Evolutionary conservation across 192 early-diverging fungal genomes (phyloP).

Genomic region (Allomyces macrogynus): DNA sequence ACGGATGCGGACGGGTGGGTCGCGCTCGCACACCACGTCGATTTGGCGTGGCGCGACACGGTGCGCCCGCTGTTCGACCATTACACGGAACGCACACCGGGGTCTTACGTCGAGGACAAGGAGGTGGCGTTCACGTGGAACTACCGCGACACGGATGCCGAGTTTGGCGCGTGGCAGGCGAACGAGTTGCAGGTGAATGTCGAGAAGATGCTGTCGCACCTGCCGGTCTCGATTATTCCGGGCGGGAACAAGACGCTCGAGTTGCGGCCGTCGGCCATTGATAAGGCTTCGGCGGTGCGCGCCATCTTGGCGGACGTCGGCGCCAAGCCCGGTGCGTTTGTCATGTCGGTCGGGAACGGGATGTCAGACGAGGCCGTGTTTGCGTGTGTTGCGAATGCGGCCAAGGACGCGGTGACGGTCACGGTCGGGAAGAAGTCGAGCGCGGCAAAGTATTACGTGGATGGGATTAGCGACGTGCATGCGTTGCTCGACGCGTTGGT

Average conservation of each 20-base stretch:
- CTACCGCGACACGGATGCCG: conserved; percentile 82
- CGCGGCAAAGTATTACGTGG: conserved; percentile 71
- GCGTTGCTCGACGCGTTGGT: conserved; percentile 17
- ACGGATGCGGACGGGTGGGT: conserved; percentile 55
- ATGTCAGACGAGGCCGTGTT: conserved; percentile 94
- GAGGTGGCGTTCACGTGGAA: conserved; percentile 98
- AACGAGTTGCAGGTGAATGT: conserved; percentile 93
- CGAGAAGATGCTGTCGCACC: conserved; percentile 80
- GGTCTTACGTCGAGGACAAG: conserved; percentile 95
- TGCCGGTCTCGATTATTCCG: conserved; percentile 81
- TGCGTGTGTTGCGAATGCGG: conserved; percentile 23
- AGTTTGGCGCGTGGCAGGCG: conserved; percentile 95
- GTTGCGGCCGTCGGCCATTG: conserved; percentile 74
- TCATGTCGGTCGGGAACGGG: conserved; percentile 81
- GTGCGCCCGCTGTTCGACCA: conserved; percentile 91
- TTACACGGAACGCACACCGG: conserved; percentile 92
- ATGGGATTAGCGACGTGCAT: conserved; percentile 34
- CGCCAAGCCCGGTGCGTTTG: conserved; percentile 31
- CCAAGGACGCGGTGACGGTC: conserved; percentile 44
- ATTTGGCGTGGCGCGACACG: conserved; percentile 77
- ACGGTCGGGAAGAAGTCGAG: conserved; percentile 97
- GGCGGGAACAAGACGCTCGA: conserved; percentile 89
- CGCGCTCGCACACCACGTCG: conserved; percentile 68
- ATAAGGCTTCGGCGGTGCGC: conserved; percentile 74
- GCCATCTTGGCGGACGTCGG: conserved; percentile 65